Percentiles rank a stretch among this genome's conserved stretches.
phyloP scores from a whole-genome alignment of 2,329 filamentous ascomycete species.

The Xylariales sp. region DNA sequence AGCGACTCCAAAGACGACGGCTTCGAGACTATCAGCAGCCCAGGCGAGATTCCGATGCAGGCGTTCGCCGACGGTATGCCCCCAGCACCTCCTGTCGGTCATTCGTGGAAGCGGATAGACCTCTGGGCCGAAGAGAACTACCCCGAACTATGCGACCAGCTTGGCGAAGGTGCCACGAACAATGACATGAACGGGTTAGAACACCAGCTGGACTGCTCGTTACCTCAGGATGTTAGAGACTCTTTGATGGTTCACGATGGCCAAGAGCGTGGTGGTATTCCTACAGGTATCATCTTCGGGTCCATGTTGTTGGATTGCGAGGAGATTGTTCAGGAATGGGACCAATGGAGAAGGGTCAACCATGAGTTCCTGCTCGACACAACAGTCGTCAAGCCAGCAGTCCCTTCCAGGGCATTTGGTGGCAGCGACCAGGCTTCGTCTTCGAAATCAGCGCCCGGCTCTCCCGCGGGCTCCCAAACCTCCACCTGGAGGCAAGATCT shows the following conservation, averaged over 20 bases:
- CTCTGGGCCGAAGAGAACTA: slow-evolving; percentile 93
- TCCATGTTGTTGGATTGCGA: slow-evolving; percentile 97
- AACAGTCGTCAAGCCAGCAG: slow-evolving; percentile 52
- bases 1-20: slow-evolving; percentile 55
- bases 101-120: slow-evolving; percentile 95
- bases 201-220: slow-evolving; percentile 88
- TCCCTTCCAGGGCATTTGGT: slow-evolving; percentile 67
- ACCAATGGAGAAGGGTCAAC: slow-evolving; percentile 92
- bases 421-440: slow-evolving; percentile 63
- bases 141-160: slow-evolving; percentile 86
- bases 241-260: slow-evolving; percentile 89
- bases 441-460: slow-evolving; percentile 54
- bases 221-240: slow-evolving; percentile 90
- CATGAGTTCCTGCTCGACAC: slow-evolving; percentile 73
- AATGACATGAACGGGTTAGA: slow-evolving; percentile 98
- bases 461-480: slow-evolving; percentile 44
- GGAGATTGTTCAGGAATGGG: slow-evolving; percentile 96
- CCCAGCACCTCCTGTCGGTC: slow-evolving; percentile 77
- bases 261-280: slow-evolving; percentile 88
- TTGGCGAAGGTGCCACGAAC: slow-evolving; percentile 84
- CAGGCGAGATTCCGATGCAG: slow-evolving; percentile 92
- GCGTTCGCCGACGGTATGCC: slow-evolving; percentile 88
- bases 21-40: slow-evolving; percentile 64
- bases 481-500: slow-evolving; percentile 81
- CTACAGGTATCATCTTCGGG: slow-evolving; percentile 89